These are phyloP conservation scores for Aegle marmelos DNA, from an alignment of 345 rosid species.

Conservation along the genomic window DNA sequence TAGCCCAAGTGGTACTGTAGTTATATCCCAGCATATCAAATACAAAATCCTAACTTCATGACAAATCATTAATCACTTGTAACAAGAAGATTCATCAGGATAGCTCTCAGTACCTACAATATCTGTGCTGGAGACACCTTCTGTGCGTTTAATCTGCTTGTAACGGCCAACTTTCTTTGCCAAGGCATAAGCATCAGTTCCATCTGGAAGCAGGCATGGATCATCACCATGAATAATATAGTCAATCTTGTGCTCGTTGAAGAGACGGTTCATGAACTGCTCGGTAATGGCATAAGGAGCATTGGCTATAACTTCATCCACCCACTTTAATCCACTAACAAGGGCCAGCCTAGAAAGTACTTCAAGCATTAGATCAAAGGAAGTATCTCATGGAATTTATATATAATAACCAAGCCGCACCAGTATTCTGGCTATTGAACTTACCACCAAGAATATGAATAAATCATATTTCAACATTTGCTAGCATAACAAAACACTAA, in stretches of 20 bases:
- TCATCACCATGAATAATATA: slow-evolving; percentile 94
- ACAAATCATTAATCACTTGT: not conserved
- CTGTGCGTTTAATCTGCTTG: slow-evolving; percentile 97
- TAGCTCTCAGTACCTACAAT: slow-evolving; percentile 70
- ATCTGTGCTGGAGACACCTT: slow-evolving; percentile 99
- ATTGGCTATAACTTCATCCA: slow-evolving; percentile 83
- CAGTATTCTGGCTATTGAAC: not conserved
- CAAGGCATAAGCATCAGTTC: slow-evolving; percentile 87
- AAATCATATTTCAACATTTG: not conserved
- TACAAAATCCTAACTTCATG: not conserved
- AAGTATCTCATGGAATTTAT: not conserved
- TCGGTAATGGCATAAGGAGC: slow-evolving; percentile 94
- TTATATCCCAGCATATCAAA: not conserved
- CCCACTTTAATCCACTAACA: slow-evolving; percentile 95
- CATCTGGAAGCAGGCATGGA: slow-evolving; percentile 95
- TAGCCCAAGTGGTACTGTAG: not conserved
- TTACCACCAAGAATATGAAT: not conserved
- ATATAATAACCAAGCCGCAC: not conserved
- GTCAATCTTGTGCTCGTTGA: slow-evolving; percentile 81
- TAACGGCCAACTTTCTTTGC: slow-evolving; percentile 90
- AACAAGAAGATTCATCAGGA: slow-evolving; percentile 13
- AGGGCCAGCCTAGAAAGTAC: slow-evolving; percentile 59
- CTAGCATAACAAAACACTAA: not conserved
- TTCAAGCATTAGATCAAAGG: slow-evolving; percentile 16
- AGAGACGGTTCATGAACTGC: slow-evolving; percentile 76